Base-by-base conservation (phyloP, 768 basidiomycete genomes). In the Xerocomellus intermedius region DNA sequence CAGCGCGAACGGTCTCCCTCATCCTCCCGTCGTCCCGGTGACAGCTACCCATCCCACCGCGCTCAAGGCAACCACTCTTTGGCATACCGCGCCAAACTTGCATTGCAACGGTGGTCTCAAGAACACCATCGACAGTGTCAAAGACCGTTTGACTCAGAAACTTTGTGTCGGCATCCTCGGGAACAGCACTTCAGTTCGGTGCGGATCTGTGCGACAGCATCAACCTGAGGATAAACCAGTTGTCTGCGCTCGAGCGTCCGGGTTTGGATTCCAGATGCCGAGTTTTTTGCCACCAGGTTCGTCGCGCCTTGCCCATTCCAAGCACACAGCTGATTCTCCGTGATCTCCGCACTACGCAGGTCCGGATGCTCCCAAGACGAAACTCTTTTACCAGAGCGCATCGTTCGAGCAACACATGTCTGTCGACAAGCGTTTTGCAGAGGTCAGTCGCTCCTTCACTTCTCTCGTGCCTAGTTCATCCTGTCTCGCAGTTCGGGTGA, bases 341-440 rank as follows among this genome's bases (percentile, higher is more conserved):
- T n/a, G n/a, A 24, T 24, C 24, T 24, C 24, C 3, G 17, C 91
- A 94, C 69, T 94, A 91, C 63, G 87, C 88, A 10, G 82, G 93
- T 45, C 91, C 91, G 3, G 91, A 93, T 64, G 91, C 1, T n/a
- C 91, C 91, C 0, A 91, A 89, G 73, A 92, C 87, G 0, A 91
- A 89, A 59, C 68, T 81, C 37, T 91, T 89, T 68, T 90, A 87
- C 70, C 90, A 94, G 73, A 84, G 83, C 32, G 87, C 80, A 0
- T 81, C 86, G 0, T 98, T 85, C 77, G 83, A 85, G 61, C 87
- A 94, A 61, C 98, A 98, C n/a, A n/a, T n/a, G n/a, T n/a, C n/a
- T n/a, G n/a, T n/a, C n/a, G n/a, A n/a, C n/a, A n/a, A n/a, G n/a
- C n/a, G n/a, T n/a, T n/a, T n/a, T n/a, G n/a, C n/a, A n/a, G n/a